Evolutionary conservation across 1,284 basidiomycete genomes (phyloP).

Genomic region (Rhodotorula sp.): DNA sequence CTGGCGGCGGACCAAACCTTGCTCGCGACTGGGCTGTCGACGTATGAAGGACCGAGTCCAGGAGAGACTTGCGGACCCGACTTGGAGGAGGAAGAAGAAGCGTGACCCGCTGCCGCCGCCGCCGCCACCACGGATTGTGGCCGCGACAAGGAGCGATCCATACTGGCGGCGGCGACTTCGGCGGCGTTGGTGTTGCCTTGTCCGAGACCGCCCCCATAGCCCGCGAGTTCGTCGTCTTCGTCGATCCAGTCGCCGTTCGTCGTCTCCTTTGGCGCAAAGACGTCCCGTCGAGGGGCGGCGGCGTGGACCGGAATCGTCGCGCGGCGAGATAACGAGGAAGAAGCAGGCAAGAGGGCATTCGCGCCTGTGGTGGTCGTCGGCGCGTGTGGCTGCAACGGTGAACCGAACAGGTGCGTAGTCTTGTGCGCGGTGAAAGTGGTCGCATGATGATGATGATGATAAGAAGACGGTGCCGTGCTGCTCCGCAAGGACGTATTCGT

Average conservation of each 20-base stretch:
- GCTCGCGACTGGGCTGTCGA: conserved; percentile 5
- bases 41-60: not conserved
- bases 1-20: not conserved
- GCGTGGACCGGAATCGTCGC: not conserved
- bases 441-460: conserved; percentile 35
- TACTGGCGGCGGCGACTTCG: not conserved
- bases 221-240: conserved; percentile 49
- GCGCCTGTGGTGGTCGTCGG: not conserved
- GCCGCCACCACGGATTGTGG: no score
- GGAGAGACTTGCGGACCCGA: not conserved
- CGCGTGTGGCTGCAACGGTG: conserved; percentile 23
- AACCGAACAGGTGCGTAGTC: conserved; percentile 38
- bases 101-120: no score
- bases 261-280: conserved; percentile 49
- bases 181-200: conserved; percentile 5
- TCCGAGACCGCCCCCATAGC: conserved; percentile 28
- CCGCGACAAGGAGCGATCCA: not conserved
- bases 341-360: not conserved
- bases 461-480: conserved; percentile 2
- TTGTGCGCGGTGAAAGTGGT: conserved; percentile 44
- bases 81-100: no score
- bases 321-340: conserved; percentile 11
- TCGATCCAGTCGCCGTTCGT: conserved; percentile 52
- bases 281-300: conserved; percentile 46
- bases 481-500: not conserved